These are phyloP conservation scores for Ceratobasidium sp. DNA, from an alignment of 1,284 basidiomycete genomes.

Conservation along the genomic window DNA sequence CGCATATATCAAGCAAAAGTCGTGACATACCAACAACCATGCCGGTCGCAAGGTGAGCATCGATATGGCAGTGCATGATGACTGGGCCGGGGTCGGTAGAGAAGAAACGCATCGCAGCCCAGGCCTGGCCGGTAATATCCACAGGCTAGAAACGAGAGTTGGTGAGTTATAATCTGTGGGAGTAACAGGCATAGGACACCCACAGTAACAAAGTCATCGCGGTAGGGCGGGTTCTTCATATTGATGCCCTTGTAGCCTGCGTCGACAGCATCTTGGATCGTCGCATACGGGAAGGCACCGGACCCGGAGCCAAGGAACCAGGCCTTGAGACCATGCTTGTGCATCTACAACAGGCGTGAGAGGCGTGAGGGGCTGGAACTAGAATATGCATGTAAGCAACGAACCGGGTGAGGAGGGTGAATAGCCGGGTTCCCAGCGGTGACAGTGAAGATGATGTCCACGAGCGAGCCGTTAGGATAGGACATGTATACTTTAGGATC, in stretches of 20 bases:
- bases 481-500: conserved; percentile 19
- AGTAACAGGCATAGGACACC: too few species aligned
- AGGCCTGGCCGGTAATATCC: conserved; percentile 12
- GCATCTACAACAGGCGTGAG: conserved; percentile 6
- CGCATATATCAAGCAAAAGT: not conserved
- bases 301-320: conserved; percentile 37
- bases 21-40: conserved; percentile 25
- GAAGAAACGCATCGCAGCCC: conserved; percentile 41
- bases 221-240: conserved; percentile 33
- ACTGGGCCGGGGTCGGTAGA: conserved; percentile 24
- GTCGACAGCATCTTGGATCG: conserved; percentile 29
- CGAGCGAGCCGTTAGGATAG: conserved; percentile 28
- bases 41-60: not conserved
- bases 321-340: conserved; percentile 40
- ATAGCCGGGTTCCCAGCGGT: conserved; percentile 25
- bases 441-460: conserved; percentile 36
- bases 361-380: not conserved
- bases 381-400: not conserved
- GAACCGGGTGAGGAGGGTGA: conserved; percentile 11
- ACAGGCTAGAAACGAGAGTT: conserved; percentile 5
- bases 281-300: conserved; percentile 34
- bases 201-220: conserved; percentile 35
- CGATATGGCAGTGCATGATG: too few species aligned
- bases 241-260: conserved; percentile 36
- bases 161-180: too few species aligned